Evolutionary conservation across 768 basidiomycete genomes (phyloP).

Genomic region (Hygrocybe coccinea): DNA sequence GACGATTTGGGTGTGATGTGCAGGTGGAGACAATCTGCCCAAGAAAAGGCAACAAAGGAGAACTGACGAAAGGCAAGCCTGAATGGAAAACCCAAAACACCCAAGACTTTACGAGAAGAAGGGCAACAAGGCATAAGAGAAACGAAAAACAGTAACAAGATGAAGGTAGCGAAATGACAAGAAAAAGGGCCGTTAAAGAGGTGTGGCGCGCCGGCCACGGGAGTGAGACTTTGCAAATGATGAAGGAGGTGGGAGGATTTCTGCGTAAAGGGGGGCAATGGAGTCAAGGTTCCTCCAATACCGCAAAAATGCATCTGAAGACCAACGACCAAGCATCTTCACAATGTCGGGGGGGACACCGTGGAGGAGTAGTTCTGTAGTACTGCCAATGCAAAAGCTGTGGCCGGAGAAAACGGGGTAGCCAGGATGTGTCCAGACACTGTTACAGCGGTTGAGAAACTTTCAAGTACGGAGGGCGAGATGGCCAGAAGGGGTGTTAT

Average conservation of each 20-base stretch:
- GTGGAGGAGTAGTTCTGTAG: conserved; percentile 25
- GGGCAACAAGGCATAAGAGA: too few species aligned
- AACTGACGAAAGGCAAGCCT: not conserved
- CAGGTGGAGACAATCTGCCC: not conserved
- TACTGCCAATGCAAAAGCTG: conserved; percentile 35
- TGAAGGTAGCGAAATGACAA: too few species aligned
- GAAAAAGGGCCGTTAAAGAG: too few species aligned
- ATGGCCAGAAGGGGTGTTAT: not conserved
- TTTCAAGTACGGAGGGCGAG: conserved; percentile 11
- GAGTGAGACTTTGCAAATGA: too few species aligned
- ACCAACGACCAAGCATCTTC: conserved; percentile 29
- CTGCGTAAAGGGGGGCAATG: conserved; percentile 22
- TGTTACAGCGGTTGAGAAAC: conserved; percentile 25
- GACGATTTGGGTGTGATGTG: too few species aligned
- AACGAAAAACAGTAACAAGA: too few species aligned
- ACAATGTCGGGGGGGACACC: conserved; percentile 26
- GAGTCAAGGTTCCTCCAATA: conserved; percentile 29
- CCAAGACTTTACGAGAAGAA: too few species aligned
- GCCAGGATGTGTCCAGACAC: conserved; percentile 17
- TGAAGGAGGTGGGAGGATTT: conserved; percentile 10
- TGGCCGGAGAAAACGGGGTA: conserved; percentile 23
- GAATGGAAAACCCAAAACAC: not conserved
- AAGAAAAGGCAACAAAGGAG: not conserved
- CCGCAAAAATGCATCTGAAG: conserved; percentile 29
- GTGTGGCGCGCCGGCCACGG: too few species aligned